Percentiles rank a stretch among this genome's conserved stretches.
Evolutionary conservation across 2,329 filamentous ascomycete genomes (phyloP).

Genomic region (Cryphonectria naterciae): DNA sequence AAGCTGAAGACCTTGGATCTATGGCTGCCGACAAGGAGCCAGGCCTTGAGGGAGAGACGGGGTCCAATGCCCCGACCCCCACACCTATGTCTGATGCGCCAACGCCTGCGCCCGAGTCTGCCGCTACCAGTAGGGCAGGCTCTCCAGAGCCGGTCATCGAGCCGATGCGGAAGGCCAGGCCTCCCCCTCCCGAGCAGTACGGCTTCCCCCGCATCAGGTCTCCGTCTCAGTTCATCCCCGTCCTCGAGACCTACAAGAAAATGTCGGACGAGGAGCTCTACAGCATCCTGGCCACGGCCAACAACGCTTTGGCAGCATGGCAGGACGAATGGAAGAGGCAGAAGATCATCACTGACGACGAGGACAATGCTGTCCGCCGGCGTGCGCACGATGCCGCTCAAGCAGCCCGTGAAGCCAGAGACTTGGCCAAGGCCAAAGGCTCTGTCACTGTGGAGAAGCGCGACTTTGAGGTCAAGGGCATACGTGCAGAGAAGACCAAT

Average conservation of each 20-base stretch:
- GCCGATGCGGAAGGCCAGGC: constrained; percentile 27
- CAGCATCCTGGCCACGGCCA: constrained; percentile 48
- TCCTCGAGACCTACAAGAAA: constrained; percentile 55
- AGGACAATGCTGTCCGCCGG: constrained; percentile 60
- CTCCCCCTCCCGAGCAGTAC: constrained; percentile 41
- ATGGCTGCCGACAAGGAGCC: constrained; percentile 20
- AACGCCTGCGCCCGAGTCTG: constrained; percentile 25
- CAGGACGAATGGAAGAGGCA: constrained; percentile 59
- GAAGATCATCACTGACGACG: constrained; percentile 57
- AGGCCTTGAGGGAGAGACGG: constrained; percentile 24
- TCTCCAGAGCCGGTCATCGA: constrained; percentile 26
- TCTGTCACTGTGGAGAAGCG: constrained; percentile 49
- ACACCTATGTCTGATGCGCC: constrained; percentile 33
- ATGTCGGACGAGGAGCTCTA: constrained; percentile 53
- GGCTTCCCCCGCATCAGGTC: constrained; percentile 56
- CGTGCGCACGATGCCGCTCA: constrained; percentile 48
- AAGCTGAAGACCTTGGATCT: constrained; percentile 20
- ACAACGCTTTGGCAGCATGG: constrained; percentile 53
- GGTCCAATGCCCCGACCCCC: constrained; percentile 26
- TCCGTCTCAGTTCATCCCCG: constrained; percentile 51
- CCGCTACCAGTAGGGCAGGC: constrained; percentile 23
- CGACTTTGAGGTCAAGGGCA: constrained; percentile 59
- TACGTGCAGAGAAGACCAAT: constrained; percentile 45
- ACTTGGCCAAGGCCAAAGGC: constrained; percentile 35
- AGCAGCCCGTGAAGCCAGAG: constrained; percentile 40